Base-by-base conservation (phyloP, 768 basidiomycete genomes). In the Amanita brunnescens region DNA sequence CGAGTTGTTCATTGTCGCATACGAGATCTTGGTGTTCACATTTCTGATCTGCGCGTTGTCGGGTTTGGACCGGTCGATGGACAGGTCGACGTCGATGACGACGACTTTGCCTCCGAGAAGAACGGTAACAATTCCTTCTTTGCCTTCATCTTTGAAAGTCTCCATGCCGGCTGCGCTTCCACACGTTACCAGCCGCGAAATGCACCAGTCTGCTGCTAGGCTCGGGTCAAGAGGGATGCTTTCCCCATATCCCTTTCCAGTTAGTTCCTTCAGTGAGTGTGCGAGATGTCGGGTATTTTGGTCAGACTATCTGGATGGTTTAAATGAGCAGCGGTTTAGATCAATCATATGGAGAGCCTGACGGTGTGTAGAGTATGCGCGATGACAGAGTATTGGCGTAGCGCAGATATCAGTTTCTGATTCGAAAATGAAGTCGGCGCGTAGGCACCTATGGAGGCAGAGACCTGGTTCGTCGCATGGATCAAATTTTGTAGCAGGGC, bases 31-130 rank as follows among this genome's bases (percentile, higher is more conserved):
- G 57, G 87, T 78, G 35, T 70, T 75, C 0, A 76, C 73, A 20
- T 82, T 74, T 18, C 63, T 65, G 21, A 82, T 58, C 10, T 54
- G 62, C 3, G 77, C 73, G 16, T 61, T 60, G 13, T 60, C 55
- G 0, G 68, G 61, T 40, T 74, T 62, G 9, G 62, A 61, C 20
- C 64, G 67, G 53, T 76, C 67, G 52, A 82, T 63, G 12, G 69
- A 60, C 55, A 91, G 76, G 57, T 87, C 83, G 53, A 89, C 73
- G 61, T 91, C 88, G 49, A 90, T 67, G 30, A 90, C 87, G 8
- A 91, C 68, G n/a, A 88, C 80, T 62, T 87, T 87, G 1, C 88
- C 88, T 3, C 81, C 88, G 33, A 89, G 74, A 16, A 83, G 75
- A 34, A 87, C 67, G 0, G 75, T 81, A 35, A 75, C 68, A 21